Evolutionary conservation across 1,284 basidiomycete species (phyloP).

Genomic region (Pseudozyma sp.): DNA sequence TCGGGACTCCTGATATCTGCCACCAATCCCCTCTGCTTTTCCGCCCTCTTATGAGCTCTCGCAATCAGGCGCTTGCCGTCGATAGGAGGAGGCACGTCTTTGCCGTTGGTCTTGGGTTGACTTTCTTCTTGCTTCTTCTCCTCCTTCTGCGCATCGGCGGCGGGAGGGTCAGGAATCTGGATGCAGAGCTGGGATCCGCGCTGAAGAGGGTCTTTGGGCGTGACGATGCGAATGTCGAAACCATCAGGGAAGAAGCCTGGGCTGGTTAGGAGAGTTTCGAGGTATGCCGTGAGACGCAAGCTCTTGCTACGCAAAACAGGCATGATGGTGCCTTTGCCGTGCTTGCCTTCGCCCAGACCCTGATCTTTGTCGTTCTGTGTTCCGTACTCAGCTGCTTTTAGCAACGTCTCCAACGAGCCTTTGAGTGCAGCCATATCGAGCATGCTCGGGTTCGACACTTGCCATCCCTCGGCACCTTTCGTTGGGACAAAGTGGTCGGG

Average conservation of each 20-base stretch:
- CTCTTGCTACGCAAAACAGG: conserved; percentile 54
- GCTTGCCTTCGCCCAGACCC: conserved; percentile 12
- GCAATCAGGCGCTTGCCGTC: conserved; percentile 49
- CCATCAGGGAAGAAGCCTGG: conserved; percentile 55
- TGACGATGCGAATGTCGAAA: conserved; percentile 53
- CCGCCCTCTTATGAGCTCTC: conserved; percentile 50
- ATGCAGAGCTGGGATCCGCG: conserved; percentile 63
- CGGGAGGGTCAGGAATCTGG: conserved; percentile 47
- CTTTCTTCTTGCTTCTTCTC: conserved; percentile 2
- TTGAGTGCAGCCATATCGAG: conserved; percentile 74
- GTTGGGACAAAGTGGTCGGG: conserved; percentile 83
- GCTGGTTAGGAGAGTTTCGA: conserved; percentile 51
- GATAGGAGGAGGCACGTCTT: conserved; percentile 57
- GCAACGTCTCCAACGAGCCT: conserved; percentile 62
- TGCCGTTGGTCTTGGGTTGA: conserved; percentile 12
- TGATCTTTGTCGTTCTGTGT: conserved; percentile 11
- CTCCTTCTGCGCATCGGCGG: background rate
- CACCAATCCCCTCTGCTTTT: conserved; percentile 57
- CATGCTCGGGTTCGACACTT: conserved; percentile 91
- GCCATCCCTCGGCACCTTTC: conserved; percentile 90
- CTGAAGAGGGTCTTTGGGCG: conserved; percentile 55
- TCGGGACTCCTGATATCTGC: conserved; percentile 63
- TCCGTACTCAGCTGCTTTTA: conserved; percentile 30
- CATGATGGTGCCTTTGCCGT: conserved; percentile 61
- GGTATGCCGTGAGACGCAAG: conserved; percentile 60